Evolutionary conservation across 306 rosid genomes (phyloP), one percentile per base, ranked within the genome.

Genomic region (Prunus dulcis): DNA sequence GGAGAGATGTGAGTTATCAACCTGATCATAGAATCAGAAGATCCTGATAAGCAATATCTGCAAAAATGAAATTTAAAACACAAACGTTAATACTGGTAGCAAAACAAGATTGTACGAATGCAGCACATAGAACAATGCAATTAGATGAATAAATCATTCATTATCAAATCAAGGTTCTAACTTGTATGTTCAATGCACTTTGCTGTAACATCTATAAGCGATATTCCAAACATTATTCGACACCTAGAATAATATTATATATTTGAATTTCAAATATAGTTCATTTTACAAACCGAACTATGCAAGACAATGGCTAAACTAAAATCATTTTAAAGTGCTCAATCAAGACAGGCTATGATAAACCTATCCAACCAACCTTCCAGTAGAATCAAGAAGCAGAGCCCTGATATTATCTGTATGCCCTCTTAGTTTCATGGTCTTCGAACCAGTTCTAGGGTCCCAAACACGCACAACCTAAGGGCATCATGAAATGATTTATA

Each of bases 11-110:
- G 51, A 79, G 45, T 47, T 15, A 67, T 77, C 52, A 82, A 96
- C 99, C 99, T 96, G 88, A 96, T 96, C 99, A 96, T 96, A 69
- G 99, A 96, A 83, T 96, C 99, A 25, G 99, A 96, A 71, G 99
- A 96, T 85, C 99, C 99, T 52, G 99, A 96, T 76, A 96, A 85
- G 84, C 99, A 96, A 82, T 80, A 86, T 85, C 99, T 96, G 92
- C 77, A 86, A 75, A 51, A 85, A 69, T 34, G 52, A 77, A 74
- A 66, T 55, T 77, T 51, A 62, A 56, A 79, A 38, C 52, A 76
- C 22, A 70, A 78, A 2, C 51, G 67, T 85, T 9, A 76, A 64
- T 56, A 58, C 45, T 53, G 60, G 50, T 9, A 41, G 56, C 50
- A 67, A 61, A 47, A 50, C 20, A 20, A 34, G 43, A 25, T 23